Conservation (phyloP, 176 grass and related monocot genomes). For the Cymbopogon citratus region DNA sequence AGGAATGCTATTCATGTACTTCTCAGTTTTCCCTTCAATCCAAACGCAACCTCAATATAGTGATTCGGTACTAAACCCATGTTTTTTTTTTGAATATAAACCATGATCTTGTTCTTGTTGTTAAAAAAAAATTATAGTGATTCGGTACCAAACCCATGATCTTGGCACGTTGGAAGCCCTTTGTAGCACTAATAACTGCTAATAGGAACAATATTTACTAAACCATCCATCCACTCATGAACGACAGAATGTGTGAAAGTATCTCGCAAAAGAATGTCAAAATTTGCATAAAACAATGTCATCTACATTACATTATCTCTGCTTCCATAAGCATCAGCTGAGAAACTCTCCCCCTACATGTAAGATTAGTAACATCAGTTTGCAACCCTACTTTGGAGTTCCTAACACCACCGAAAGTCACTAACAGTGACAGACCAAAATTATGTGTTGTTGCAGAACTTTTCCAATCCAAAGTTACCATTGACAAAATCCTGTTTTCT, state of each 20-base stretch:
- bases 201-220: not conserved
- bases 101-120: no score
- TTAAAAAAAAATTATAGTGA: no score
- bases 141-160: not conserved
- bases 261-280: constrained; percentile 24
- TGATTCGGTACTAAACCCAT: no score
- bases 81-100: no score
- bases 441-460: not conserved
- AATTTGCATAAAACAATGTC: constrained; percentile 18
- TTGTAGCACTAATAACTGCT: not conserved
- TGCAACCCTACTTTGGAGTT: not conserved
- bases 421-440: not conserved
- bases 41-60: no score
- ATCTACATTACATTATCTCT: constrained; percentile 24
- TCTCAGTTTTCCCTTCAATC: no score
- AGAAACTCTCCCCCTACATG: not conserved
- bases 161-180: not conserved
- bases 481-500: not conserved
- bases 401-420: not conserved
- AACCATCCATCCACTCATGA: not conserved
- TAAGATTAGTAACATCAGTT: constrained; percentile 9
- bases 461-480: not conserved
- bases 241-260: not conserved
- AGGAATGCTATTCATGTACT: no score
- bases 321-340: not conserved